Evolutionary conservation across 768 basidiomycete species (phyloP).

Genomic region (Kwoniella heveanensis): DNA sequence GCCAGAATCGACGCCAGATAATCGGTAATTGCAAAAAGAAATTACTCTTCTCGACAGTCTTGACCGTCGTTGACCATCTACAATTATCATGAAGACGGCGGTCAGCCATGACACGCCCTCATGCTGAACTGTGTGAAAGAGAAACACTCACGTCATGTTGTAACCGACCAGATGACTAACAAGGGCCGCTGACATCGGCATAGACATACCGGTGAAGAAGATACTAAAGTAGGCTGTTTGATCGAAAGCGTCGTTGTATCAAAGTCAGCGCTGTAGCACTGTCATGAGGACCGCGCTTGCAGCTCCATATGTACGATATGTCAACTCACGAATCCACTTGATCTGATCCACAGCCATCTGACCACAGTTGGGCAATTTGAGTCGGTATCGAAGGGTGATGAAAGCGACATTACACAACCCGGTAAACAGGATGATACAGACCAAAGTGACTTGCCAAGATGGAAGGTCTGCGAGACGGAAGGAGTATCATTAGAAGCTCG

Average conservation of each 20-base stretch:
- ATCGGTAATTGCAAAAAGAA: conserved; percentile 88
- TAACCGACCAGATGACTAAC: conserved; percentile 65
- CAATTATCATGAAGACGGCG: too few species aligned
- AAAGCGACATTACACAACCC: conserved; percentile 69
- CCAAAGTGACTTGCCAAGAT: conserved; percentile 67
- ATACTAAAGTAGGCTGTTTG: conserved; percentile 68
- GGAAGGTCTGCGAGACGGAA: conserved; percentile 16
- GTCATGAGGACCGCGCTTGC: too few species aligned
- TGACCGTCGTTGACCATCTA: conserved; percentile 65
- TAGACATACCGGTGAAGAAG: conserved; percentile 62
- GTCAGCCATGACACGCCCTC: too few species aligned
- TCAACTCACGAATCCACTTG: conserved; percentile 67
- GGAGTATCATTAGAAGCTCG: not conserved
- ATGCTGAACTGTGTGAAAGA: not conserved
- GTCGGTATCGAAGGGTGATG: conserved; percentile 32
- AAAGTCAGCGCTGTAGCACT: too few species aligned
- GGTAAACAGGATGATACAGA: conserved; percentile 68
- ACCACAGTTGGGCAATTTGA: conserved; percentile 28
- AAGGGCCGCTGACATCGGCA: conserved; percentile 67
- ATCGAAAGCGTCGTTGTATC: conserved; percentile 59
- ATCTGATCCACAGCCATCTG: conserved; percentile 39
- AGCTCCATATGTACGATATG: conserved; percentile 56
- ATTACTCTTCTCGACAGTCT: conserved; percentile 84
- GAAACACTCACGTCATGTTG: conserved; percentile 63
- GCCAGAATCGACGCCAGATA: conserved; percentile 77